phyloP scores from a whole-genome alignment of 768 basidiomycete genomes.

The Amanita thiersii region DNA sequence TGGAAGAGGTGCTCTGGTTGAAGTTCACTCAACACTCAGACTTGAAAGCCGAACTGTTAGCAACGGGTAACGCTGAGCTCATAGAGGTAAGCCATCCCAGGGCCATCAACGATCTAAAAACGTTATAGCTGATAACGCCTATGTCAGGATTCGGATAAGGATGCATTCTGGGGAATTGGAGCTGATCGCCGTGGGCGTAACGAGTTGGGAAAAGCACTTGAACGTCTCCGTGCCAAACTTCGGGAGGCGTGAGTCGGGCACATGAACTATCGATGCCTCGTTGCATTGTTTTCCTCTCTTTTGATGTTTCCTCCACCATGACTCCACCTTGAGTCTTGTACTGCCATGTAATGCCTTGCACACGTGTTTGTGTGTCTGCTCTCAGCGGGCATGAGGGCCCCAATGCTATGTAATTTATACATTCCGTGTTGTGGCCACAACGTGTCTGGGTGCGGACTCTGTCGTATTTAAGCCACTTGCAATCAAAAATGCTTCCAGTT shows the following conservation, averaged over 20 bases:
- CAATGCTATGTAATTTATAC: conserved; percentile 8
- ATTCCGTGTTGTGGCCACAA: conserved; percentile 1
- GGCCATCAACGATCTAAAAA: conserved; percentile 6
- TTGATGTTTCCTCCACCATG: conserved; percentile 9
- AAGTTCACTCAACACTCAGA: conserved; percentile 68
- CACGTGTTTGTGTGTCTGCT: conserved; percentile 19
- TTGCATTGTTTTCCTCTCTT: conserved; percentile 15
- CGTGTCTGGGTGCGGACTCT: not conserved
- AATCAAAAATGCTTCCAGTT: no score
- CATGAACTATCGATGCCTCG: conserved; percentile 22
- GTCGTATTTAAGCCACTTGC: conserved; percentile 10
- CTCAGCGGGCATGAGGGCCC: conserved; percentile 8
- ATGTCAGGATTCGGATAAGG: conserved; percentile 63
- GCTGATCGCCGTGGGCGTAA: conserved; percentile 59
- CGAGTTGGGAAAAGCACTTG: conserved; percentile 65
- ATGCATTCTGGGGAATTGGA: conserved; percentile 75
- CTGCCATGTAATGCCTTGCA: conserved; percentile 11
- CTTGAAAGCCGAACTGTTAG: conserved; percentile 50
- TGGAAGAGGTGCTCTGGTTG: conserved; percentile 55
- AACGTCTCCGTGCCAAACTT: conserved; percentile 50
- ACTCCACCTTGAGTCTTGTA: conserved; percentile 11
- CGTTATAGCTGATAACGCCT: conserved; percentile 6
- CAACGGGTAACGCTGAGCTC: conserved; percentile 58
- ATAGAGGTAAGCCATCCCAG: conserved; percentile 44
- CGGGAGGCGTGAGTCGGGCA: conserved; percentile 23